Conservation (phyloP, 495 filamentous ascomycete species). For the Tuber calosporum region DNA sequence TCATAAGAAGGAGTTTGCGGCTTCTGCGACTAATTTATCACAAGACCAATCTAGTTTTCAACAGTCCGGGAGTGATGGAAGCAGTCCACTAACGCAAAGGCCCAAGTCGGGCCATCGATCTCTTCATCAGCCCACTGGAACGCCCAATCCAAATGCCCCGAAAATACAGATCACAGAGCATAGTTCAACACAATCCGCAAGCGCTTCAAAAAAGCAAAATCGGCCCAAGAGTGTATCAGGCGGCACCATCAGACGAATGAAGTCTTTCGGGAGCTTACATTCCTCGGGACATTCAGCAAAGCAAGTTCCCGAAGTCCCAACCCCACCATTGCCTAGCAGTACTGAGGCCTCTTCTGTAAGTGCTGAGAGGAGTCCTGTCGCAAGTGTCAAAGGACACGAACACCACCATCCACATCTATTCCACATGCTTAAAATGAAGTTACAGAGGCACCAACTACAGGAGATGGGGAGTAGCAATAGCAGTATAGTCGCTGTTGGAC, state of each 20-base stretch:
- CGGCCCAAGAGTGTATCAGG: slow-evolving; percentile 39
- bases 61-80: neutral
- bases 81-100: slow-evolving; percentile 22
- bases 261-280: slow-evolving; percentile 17
- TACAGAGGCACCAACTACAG: slow-evolving; percentile 35
- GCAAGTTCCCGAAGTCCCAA: slow-evolving; percentile 27
- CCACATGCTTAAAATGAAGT: slow-evolving; percentile 36
- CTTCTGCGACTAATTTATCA: slow-evolving; percentile 40
- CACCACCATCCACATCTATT: slow-evolving; percentile 38
- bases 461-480: slow-evolving; percentile 23
- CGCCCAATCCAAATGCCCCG: slow-evolving; percentile 31
- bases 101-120: slow-evolving; percentile 40
- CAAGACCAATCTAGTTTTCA: slow-evolving; percentile 11
- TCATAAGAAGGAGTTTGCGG: slow-evolving; percentile 36
- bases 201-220: slow-evolving; percentile 21
- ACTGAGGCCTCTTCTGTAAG: slow-evolving; percentile 28
- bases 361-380: slow-evolving; percentile 30
- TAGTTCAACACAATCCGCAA: slow-evolving; percentile 23
- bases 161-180: slow-evolving; percentile 42
- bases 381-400: slow-evolving; percentile 24
- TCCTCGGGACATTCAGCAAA: slow-evolving; percentile 6
- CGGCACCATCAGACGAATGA: slow-evolving; percentile 37
- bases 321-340: slow-evolving; percentile 28
- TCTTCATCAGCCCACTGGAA: slow-evolving; percentile 22
- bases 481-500: slow-evolving; percentile 10